Evolutionary conservation across 2,329 filamentous ascomycete genomes (phyloP).

Genomic region (Albifimbria verrucaria): DNA sequence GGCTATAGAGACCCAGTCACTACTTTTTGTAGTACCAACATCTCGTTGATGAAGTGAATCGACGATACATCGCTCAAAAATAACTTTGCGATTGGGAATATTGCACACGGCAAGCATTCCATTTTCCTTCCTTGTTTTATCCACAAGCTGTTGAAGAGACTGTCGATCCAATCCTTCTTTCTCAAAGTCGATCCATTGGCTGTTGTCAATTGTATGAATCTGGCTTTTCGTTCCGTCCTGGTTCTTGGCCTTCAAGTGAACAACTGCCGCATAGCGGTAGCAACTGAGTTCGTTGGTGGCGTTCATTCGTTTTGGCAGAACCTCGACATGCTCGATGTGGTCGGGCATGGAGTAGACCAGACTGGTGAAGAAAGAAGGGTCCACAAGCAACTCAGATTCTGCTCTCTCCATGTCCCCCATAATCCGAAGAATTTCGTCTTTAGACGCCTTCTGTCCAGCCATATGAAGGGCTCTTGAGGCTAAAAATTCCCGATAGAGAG

Average conservation of each 20-base stretch:
- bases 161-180: slow-evolving; percentile 4
- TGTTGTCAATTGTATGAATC: slow-evolving; percentile 2
- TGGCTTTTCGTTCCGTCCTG: too few species aligned
- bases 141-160: slow-evolving; percentile 3
- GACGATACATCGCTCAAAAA: slow-evolving; percentile 19
- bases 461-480: neutral
- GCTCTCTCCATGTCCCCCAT: slow-evolving; percentile 10
- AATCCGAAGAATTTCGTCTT: slow-evolving; percentile 6
- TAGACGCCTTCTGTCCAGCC: neutral
- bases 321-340: slow-evolving; percentile 14
- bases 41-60: slow-evolving; percentile 11
- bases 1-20: slow-evolving; percentile 3
- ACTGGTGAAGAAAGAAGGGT: slow-evolving; percentile 18
- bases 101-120: slow-evolving; percentile 10
- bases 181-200: slow-evolving; percentile 10
- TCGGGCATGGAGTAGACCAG: slow-evolving; percentile 6
- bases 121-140: neutral
- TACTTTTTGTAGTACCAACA: neutral
- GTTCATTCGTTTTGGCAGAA: slow-evolving; percentile 18
- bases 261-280: slow-evolving; percentile 17
- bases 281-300: slow-evolving; percentile 18
- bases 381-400: slow-evolving; percentile 17
- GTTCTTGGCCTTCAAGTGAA: slow-evolving; percentile 3
- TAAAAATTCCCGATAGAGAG: slow-evolving; percentile 11
- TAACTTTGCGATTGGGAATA: slow-evolving; percentile 23